Evolutionary conservation across 345 rosid genomes (phyloP), one percentile per base, ranked within the genome.

Genomic region (Nasturtium officinale): DNA sequence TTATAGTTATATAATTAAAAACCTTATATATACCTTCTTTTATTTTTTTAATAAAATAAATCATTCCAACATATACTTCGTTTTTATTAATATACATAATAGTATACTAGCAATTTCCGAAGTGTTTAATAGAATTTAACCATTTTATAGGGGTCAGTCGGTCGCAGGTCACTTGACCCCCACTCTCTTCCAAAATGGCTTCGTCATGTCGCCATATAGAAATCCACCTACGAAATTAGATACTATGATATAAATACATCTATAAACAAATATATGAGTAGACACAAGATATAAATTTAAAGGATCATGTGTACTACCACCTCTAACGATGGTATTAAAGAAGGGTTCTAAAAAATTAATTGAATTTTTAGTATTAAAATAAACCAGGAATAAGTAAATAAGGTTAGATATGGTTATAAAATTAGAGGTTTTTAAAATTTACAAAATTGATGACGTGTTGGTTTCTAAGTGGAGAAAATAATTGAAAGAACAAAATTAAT

Each of bases 141-240:
- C 42, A 12, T 40, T 40, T 56, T 30, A 30, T 16, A 30, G 23
- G 60, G 61, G 61, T 16, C 42, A 55, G 30, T 10, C 20, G 38
- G 21, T 55, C 23, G 16, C 15, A 30, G 13, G 37, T 56, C 61
- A 56, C 25, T 56, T 56, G 42, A 32, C 61, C 61, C 61, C 42
- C 7, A 32, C 61, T 32, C 17, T 54, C 37, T 7, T 7, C 59
- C 15, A 29, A 54, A 28, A 18, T 15, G 35, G 16, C 35, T 53
- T 11, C 56, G 28, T 4, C 28, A 26, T 26, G 26, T 3, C 5
- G 18, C 57, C 32, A 13, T 12, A 21, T 23, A 51, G 23, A 5
- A 6, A 53, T 3, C 37, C 60, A 54, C 53, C 9, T 16, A 5
- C 32, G 30, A 32, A 18, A 46, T 46, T 30, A 30, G 16, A 35